Conservation (phyloP, 73 alveolate genomes). For the Paramecium bursaria region DNA sequence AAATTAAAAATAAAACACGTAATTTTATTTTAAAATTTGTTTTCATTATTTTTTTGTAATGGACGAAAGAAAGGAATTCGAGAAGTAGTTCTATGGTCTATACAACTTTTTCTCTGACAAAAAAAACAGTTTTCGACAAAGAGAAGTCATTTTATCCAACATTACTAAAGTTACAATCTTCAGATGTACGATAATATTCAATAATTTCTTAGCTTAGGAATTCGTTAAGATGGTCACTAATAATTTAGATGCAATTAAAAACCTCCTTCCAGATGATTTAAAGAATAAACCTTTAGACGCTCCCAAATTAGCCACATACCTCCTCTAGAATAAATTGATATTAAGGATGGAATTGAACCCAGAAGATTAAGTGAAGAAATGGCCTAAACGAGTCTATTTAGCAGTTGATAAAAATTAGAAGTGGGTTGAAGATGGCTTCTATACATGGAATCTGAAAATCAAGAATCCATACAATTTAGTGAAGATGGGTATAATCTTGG, state of each 20-base stretch:
- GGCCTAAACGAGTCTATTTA: too few species aligned
- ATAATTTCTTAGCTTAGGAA: neutral
- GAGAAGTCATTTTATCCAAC: neutral
- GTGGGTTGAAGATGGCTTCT: slow-evolving; percentile 20
- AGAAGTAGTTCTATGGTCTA: neutral
- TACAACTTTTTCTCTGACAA: neutral
- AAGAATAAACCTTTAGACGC: too few species aligned
- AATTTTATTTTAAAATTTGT: neutral
- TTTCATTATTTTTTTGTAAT: too few species aligned
- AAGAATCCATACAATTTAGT: slow-evolving; percentile 9
- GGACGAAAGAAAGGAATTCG: neutral
- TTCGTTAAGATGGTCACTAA: neutral
- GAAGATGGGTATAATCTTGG: slow-evolving; percentile 8
- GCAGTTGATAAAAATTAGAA: too few species aligned
- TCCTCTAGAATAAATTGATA: too few species aligned
- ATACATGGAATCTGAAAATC: slow-evolving; percentile 32
- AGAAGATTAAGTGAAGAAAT: too few species aligned
- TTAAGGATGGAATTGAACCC: too few species aligned
- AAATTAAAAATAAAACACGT: slow-evolving; percentile 1
- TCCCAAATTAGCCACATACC: too few species aligned
- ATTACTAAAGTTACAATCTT: neutral
- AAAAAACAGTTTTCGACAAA: neutral
- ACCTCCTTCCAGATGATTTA: neutral
- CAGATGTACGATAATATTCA: neutral
- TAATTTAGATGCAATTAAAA: neutral